phyloP scores from a whole-genome alignment of 371 early-diverging fungal species.

The Mortierella sp. region DNA sequence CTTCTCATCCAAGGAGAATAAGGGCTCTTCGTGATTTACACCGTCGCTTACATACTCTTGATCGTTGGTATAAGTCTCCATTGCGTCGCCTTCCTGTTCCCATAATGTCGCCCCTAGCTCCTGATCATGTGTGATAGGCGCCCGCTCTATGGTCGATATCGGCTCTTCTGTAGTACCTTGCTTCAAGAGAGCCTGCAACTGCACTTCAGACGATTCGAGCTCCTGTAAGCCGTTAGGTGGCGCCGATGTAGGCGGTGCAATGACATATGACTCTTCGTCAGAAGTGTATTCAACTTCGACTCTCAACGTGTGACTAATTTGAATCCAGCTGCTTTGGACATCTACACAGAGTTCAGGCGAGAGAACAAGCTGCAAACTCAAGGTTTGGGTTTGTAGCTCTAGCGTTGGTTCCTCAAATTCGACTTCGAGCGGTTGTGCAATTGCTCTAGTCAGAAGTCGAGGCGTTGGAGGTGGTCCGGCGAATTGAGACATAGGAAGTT shows the following conservation, averaged over 20 bases:
- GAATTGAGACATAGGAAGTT: constrained; percentile 4
- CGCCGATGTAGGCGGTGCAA: constrained; percentile 15
- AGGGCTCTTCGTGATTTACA: not conserved
- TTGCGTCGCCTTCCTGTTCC: constrained; percentile 27
- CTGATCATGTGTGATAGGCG: not conserved
- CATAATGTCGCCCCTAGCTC: not conserved
- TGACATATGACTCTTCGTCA: constrained; percentile 48
- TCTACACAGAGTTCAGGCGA: constrained; percentile 53
- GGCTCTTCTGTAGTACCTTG: not conserved
- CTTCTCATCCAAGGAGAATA: constrained; percentile 27
- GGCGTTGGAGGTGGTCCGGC: constrained; percentile 44
- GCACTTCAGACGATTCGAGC: not conserved
- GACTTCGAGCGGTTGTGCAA: constrained; percentile 51
- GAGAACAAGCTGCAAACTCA: constrained; percentile 43
- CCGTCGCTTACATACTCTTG: not conserved
- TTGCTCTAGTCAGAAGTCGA: constrained; percentile 41
- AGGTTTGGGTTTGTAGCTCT: constrained; percentile 32
- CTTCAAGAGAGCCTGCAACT: not conserved
- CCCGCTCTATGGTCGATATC: not conserved
- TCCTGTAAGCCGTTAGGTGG: constrained; percentile 3
- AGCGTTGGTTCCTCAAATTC: constrained; percentile 41
- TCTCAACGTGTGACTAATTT: constrained; percentile 37
- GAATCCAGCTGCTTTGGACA: constrained; percentile 51
- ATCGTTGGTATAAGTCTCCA: constrained; percentile 5
- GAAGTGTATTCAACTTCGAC: constrained; percentile 51